Evolutionary conservation across 208 protist genomes (phyloP).

Genomic region (Trypanosoma cruzi): DNA sequence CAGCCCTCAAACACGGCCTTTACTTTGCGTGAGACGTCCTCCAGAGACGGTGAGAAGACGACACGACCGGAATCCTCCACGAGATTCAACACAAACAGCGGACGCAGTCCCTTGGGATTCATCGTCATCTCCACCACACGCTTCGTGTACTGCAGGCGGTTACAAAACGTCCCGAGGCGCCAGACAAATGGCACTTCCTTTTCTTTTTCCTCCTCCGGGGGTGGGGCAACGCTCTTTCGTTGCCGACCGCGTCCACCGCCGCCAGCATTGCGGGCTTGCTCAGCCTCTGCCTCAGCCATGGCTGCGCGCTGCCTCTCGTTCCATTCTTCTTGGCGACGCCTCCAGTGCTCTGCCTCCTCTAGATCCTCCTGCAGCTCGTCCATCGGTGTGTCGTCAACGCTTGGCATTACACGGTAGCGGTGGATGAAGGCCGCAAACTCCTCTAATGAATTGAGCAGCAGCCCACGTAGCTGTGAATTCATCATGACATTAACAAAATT

Average conservation of each 20-base stretch:
- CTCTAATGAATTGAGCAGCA: slow-evolving; percentile 77
- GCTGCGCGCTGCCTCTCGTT: slow-evolving; percentile 22
- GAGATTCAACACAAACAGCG: slow-evolving; percentile 87
- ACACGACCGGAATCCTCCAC: slow-evolving; percentile 52
- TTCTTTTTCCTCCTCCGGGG: slow-evolving; percentile 13
- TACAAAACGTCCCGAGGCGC: slow-evolving; percentile 52
- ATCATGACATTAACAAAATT: slow-evolving; percentile 92
- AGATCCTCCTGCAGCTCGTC: slow-evolving; percentile 69
- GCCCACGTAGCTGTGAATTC: slow-evolving; percentile 81
- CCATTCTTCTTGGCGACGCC: slow-evolving; percentile 33
- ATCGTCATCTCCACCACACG: slow-evolving; percentile 81
- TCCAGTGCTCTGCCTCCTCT: slow-evolving; percentile 71
- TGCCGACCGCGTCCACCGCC: background rate
- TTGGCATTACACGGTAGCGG: slow-evolving; percentile 42
- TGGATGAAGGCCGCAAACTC: slow-evolving; percentile 79
- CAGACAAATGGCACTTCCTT: slow-evolving; percentile 56
- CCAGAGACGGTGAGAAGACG: slow-evolving; percentile 66
- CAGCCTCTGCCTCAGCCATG: slow-evolving; percentile 12
- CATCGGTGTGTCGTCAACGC: slow-evolving; percentile 38
- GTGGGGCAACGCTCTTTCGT: slow-evolving; percentile 1
- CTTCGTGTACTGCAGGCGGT: slow-evolving; percentile 55
- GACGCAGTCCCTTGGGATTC: slow-evolving; percentile 64
- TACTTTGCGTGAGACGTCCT: slow-evolving; percentile 65
- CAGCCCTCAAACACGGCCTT: slow-evolving; percentile 72
- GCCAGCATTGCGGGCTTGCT: slow-evolving; percentile 1